Percentiles rank a stretch among this genome's conserved stretches.
phyloP scores from a whole-genome alignment of 805 yeast species.

The Sugiyamaella lignohabitans region DNA sequence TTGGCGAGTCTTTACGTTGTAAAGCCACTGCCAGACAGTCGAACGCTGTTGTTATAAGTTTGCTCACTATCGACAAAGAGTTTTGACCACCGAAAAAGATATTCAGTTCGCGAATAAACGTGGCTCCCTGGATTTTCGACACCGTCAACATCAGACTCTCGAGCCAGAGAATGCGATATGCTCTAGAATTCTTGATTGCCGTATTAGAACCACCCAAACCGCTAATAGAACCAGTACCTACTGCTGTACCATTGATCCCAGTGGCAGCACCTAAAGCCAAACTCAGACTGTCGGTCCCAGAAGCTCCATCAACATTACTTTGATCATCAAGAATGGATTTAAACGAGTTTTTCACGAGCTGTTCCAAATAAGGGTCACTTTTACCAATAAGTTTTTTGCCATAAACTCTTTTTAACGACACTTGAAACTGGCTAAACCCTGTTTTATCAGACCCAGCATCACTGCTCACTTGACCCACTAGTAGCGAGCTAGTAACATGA shows the following conservation, averaged over 20 bases:
- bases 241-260: too few species aligned
- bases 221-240: too few species aligned
- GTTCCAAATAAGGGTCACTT: background rate
- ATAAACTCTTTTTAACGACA: background rate
- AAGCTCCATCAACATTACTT: background rate
- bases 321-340: background rate
- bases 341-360: background rate
- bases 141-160: constrained; percentile 19
- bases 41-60: constrained; percentile 40
- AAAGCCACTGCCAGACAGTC: constrained; percentile 39
- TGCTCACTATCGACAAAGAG: constrained; percentile 27
- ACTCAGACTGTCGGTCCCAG: too few species aligned
- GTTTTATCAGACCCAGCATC: too few species aligned
- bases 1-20: constrained; percentile 28
- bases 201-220: background rate
- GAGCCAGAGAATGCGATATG: constrained; percentile 20
- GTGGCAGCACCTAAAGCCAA: too few species aligned
- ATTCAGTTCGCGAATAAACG: constrained; percentile 15
- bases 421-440: background rate
- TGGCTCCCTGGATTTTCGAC: constrained; percentile 15
- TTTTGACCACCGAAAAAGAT: constrained; percentile 6
- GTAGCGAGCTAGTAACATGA: background rate
- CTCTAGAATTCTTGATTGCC: constrained; percentile 10
- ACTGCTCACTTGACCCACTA: background rate
- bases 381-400: background rate